Percentiles rank a stretch among this genome's conserved stretches.
Evolutionary conservation across 2,329 filamentous ascomycete species (phyloP).

Genomic region (Aaosphaeria arxii): DNA sequence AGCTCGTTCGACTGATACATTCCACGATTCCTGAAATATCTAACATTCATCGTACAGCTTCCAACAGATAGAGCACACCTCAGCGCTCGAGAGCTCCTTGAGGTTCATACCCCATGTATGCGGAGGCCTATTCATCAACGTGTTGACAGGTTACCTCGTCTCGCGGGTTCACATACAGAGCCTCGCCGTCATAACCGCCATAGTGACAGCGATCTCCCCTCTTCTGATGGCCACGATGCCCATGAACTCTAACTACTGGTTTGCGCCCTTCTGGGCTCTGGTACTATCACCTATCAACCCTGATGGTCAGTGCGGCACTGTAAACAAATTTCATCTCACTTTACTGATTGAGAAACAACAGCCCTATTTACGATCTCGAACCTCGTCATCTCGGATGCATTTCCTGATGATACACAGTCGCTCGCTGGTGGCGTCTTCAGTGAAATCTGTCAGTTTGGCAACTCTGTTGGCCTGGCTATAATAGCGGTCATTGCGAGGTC

Average conservation of each 20-base stretch:
- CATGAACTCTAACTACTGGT: conserved; percentile 1
- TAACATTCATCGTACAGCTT: too few relatives aligned
- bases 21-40: too few relatives aligned
- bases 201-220: too few relatives aligned
- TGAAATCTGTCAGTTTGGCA: conserved; percentile 1
- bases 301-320: not conserved
- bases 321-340: too few relatives aligned
- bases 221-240: not conserved
- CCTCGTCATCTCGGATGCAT: conserved; percentile 8
- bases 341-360: not conserved
- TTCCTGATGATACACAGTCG: conserved; percentile 33
- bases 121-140: too few relatives aligned
- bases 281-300: conserved; percentile 1
- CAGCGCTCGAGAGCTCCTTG: too few relatives aligned
- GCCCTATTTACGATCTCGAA: conserved; percentile 1
- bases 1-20: too few relatives aligned
- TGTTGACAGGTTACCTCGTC: too few relatives aligned
- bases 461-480: conserved; percentile 1
- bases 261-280: conserved; percentile 1
- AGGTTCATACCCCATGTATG: too few relatives aligned
- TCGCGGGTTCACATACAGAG: too few relatives aligned
- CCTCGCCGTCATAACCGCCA: too few relatives aligned
- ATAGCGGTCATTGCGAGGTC: conserved; percentile 1
- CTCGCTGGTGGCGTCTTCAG: conserved; percentile 34
- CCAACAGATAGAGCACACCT: too few relatives aligned